These are phyloP conservation scores for Fibroporia radiculosa DNA, from an alignment of 768 basidiomycete species.

Conservation along the genomic window DNA sequence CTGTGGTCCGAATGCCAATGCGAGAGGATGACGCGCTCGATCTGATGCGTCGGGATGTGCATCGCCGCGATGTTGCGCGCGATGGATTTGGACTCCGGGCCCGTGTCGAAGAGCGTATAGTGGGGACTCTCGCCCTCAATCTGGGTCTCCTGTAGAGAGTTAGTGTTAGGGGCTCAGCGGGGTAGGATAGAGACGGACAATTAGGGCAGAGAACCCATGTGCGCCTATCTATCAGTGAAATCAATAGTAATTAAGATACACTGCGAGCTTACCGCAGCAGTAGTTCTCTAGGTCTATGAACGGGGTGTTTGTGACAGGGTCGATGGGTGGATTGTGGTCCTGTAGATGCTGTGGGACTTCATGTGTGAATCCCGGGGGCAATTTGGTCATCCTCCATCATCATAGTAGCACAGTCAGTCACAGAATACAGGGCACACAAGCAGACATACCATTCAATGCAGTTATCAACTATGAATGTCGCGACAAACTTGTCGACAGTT, in stretches of 20 bases:
- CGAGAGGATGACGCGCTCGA: conserved; percentile 64
- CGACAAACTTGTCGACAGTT: conserved; percentile 30
- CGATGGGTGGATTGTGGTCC: conserved; percentile 35
- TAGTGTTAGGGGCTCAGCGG: background rate
- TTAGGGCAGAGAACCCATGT: conserved; percentile 77
- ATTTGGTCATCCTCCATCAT: conserved; percentile 58
- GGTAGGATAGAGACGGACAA: conserved; percentile 36
- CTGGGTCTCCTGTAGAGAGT: conserved; percentile 44
- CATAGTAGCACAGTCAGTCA: background rate
- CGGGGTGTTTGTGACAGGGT: conserved; percentile 45
- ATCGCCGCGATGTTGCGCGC: conserved; percentile 64
- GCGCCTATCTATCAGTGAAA: conserved; percentile 41
- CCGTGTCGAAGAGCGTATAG: conserved; percentile 75
- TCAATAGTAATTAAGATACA: background rate
- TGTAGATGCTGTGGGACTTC: conserved; percentile 60
- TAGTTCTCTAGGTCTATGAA: conserved; percentile 67
- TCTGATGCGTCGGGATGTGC: conserved; percentile 40
- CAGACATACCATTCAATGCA: conserved; percentile 62
- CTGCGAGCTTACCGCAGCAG: conserved; percentile 50
- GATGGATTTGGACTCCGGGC: conserved; percentile 70
- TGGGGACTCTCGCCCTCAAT: conserved; percentile 35
- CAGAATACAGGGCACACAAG: background rate
- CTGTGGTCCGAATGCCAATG: conserved; percentile 59
- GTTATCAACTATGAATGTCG: conserved; percentile 73
- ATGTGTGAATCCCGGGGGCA: conserved; percentile 72